Evolutionary conservation across 2,329 filamentous ascomycete species (phyloP).

Genomic region (Fragosphaeria purpurea): DNA sequence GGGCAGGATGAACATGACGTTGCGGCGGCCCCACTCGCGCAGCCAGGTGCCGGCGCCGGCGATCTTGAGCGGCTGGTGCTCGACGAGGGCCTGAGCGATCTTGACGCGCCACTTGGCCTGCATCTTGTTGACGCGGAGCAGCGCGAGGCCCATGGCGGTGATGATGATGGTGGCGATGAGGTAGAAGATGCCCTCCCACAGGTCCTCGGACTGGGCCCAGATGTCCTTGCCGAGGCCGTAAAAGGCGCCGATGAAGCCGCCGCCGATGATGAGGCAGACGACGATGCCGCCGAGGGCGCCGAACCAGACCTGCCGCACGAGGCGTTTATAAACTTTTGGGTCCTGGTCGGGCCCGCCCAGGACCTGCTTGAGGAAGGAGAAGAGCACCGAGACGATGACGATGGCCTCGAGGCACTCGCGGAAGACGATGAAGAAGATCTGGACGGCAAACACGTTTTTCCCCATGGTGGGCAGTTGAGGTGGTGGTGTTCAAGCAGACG

Average conservation of each 20-base stretch:
- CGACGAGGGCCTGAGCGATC: conserved; percentile 59
- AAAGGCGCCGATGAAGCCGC: conserved; percentile 58
- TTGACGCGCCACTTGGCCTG: conserved; percentile 83
- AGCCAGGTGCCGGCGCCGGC: conserved; percentile 28
- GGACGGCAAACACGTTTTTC: conserved; percentile 63
- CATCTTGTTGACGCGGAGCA: conserved; percentile 73
- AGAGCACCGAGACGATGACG: conserved; percentile 78
- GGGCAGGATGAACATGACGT: conserved; percentile 76
- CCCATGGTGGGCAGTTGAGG: conserved; percentile 33
- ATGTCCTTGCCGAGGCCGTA: conserved; percentile 56
- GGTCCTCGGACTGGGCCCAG: conserved; percentile 59
- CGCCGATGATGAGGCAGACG: conserved; percentile 53
- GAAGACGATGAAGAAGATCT: conserved; percentile 85
- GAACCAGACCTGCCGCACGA: conserved; percentile 62
- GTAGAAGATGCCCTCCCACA: conserved; percentile 73
- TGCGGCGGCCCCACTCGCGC: conserved; percentile 53
- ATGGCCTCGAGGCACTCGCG: conserved; percentile 74
- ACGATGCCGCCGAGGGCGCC: conserved; percentile 49
- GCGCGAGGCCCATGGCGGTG: conserved; percentile 66
- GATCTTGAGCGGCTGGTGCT: conserved; percentile 24
- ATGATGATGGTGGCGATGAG: conserved; percentile 72
- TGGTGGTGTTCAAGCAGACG: background rate
- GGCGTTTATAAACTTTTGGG: conserved; percentile 52
- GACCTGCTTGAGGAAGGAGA: conserved; percentile 77
- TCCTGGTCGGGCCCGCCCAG: conserved; percentile 56